phyloP scores from a whole-genome alignment of 2,329 filamentous ascomycete genomes.

The Diaporthe amygdali region DNA sequence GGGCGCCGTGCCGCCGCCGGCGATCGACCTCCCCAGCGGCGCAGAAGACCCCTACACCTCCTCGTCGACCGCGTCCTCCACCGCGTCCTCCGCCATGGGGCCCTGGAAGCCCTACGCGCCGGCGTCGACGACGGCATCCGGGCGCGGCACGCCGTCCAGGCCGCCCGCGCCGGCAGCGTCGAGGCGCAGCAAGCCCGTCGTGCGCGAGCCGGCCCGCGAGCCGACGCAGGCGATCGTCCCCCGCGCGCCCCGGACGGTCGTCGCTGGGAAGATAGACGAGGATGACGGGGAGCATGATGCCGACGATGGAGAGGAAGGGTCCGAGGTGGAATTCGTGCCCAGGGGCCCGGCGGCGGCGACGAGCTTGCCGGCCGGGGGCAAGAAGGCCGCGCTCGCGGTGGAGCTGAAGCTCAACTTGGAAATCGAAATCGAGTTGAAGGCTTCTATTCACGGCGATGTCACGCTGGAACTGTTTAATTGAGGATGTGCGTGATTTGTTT shows the following conservation, averaged over 20 bases:
- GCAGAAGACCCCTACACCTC: not conserved
- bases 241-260: slow-evolving; percentile 3
- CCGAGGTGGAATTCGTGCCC: not conserved
- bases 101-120: not conserved
- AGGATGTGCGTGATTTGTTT: not conserved
- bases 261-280: not conserved
- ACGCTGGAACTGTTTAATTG: slow-evolving; percentile 56
- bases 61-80: not conserved
- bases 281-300: not conserved
- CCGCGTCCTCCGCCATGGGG: not conserved
- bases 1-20: not conserved
- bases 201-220: not conserved
- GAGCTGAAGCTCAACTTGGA: slow-evolving; percentile 69
- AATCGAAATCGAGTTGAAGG: slow-evolving; percentile 72
- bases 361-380: slow-evolving; percentile 17
- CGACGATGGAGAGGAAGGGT: not conserved
- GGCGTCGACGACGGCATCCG: not conserved
- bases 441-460: slow-evolving; percentile 70
- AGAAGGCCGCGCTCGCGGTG: slow-evolving; percentile 25
- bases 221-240: slow-evolving; percentile 13
- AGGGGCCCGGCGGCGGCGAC: not conserved
- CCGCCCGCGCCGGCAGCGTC: not conserved
- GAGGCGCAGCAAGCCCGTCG: not conserved
- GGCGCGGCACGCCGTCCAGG: not conserved
- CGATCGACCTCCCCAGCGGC: not conserved